These are phyloP conservation scores for Candida ponderosae DNA, from an alignment of 805 yeast species.

Conservation along the genomic window DNA sequence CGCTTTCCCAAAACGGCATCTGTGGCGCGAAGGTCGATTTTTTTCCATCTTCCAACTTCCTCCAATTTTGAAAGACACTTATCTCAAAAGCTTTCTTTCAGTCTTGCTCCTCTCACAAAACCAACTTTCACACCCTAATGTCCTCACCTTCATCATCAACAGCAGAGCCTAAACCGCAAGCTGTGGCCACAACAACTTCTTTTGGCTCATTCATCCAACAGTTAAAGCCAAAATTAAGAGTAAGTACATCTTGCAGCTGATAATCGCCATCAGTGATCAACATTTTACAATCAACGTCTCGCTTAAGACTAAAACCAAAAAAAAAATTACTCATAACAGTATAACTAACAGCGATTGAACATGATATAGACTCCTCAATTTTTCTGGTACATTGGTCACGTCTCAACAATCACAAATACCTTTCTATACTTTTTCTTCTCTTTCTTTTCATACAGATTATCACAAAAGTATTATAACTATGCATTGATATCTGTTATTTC, in stretches of 20 bases:
- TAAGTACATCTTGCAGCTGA: neutral
- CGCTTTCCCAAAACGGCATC: too few species aligned
- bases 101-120: too few species aligned
- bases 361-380: slow-evolving; percentile 50
- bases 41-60: too few species aligned
- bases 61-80: too few species aligned
- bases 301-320: too few species aligned
- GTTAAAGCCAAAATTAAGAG: slow-evolving; percentile 11
- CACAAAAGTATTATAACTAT: slow-evolving; percentile 29
- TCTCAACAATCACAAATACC: slow-evolving; percentile 37
- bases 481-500: slow-evolving; percentile 43
- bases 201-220: slow-evolving; percentile 10
- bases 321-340: too few species aligned
- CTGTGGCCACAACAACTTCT: slow-evolving; percentile 1
- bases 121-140: too few species aligned
- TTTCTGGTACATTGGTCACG: slow-evolving; percentile 64
- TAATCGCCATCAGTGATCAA: neutral
- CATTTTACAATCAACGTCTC: too few species aligned
- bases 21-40: too few species aligned
- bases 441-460: slow-evolving; percentile 27
- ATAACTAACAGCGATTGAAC: too few species aligned
- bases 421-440: slow-evolving; percentile 31
- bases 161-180: neutral
- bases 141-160: too few species aligned
- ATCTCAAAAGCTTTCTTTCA: too few species aligned